Percentiles rank a stretch among this genome's conserved stretches.
These are phyloP conservation scores for Nicotiana rustica DNA, from an alignment of 305 asterid genomes.

Conservation along the genomic window DNA sequence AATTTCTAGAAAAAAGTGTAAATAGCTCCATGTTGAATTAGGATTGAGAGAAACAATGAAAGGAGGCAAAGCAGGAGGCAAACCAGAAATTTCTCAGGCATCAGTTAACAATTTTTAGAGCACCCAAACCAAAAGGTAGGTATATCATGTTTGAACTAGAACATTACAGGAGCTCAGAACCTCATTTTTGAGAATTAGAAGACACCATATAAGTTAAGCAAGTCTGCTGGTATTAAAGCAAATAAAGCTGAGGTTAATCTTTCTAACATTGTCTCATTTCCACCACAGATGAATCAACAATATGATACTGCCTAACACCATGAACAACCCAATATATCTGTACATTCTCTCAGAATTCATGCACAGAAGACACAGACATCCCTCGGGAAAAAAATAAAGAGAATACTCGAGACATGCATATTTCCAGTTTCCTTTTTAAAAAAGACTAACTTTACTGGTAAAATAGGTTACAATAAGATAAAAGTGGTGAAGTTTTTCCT, in stretches of 20 bases:
- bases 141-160: not conserved
- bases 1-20: slow-evolving; percentile 21
- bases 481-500: not conserved
- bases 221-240: not conserved
- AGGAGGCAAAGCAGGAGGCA: slow-evolving; percentile 8
- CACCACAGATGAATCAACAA: not conserved
- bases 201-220: slow-evolving; percentile 15
- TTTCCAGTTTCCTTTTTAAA: not conserved
- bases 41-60: not conserved
- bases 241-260: slow-evolving; percentile 16
- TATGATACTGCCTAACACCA: slow-evolving; percentile 7
- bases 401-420: not conserved
- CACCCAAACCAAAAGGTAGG: not conserved
- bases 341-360: slow-evolving; percentile 15
- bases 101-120: not conserved
- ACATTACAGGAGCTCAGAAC: not conserved
- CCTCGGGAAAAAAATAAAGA: not conserved
- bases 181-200: slow-evolving; percentile 29
- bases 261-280: not conserved
- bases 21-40: slow-evolving; percentile 1
- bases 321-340: slow-evolving; percentile 23
- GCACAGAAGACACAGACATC: slow-evolving; percentile 9
- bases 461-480: not conserved
- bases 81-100: slow-evolving; percentile 26
- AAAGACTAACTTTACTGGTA: not conserved